Conservation (phyloP, 768 basidiomycete species). For the Amanita jacksonii region DNA sequence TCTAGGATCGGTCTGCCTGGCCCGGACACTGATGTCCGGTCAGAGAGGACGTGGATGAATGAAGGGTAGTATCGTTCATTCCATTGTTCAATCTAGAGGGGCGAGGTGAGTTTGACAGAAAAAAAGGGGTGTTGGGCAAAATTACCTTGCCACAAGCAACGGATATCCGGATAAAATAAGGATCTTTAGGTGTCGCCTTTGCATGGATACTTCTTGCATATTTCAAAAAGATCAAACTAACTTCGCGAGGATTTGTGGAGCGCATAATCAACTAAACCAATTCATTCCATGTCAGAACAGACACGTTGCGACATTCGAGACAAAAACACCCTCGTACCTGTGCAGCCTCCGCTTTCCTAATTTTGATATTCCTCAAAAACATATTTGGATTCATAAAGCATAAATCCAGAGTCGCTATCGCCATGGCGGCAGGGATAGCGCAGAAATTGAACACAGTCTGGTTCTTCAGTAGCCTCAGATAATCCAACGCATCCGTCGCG, state of each 20-base stretch:
- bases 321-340: too few species aligned
- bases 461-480: constrained; percentile 76
- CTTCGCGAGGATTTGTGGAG: constrained; percentile 87
- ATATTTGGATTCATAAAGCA: constrained; percentile 92
- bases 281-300: not conserved
- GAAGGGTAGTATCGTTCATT: constrained; percentile 89
- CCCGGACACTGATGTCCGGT: constrained; percentile 12
- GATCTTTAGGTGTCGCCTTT: constrained; percentile 72
- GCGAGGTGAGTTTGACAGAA: constrained; percentile 3
- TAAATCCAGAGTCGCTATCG: constrained; percentile 83
- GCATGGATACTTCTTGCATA: constrained; percentile 77
- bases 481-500: constrained; percentile 79
- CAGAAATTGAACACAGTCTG: constrained; percentile 95
- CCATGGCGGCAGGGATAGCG: constrained; percentile 92
- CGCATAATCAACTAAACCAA: constrained; percentile 72
- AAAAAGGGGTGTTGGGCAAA: constrained; percentile 10
- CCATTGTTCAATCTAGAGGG: constrained; percentile 81
- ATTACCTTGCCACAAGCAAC: constrained; percentile 77
- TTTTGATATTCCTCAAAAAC: constrained; percentile 87
- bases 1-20: constrained; percentile 31
- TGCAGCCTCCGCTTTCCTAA: constrained; percentile 86
- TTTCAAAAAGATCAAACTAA: constrained; percentile 79
- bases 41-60: constrained; percentile 46
- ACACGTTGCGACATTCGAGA: too few species aligned
- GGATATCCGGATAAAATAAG: constrained; percentile 75